Percentiles rank a stretch among this genome's conserved stretches.
phyloP scores from a whole-genome alignment of 1,284 basidiomycete species.

The Irpex lacteus region DNA sequence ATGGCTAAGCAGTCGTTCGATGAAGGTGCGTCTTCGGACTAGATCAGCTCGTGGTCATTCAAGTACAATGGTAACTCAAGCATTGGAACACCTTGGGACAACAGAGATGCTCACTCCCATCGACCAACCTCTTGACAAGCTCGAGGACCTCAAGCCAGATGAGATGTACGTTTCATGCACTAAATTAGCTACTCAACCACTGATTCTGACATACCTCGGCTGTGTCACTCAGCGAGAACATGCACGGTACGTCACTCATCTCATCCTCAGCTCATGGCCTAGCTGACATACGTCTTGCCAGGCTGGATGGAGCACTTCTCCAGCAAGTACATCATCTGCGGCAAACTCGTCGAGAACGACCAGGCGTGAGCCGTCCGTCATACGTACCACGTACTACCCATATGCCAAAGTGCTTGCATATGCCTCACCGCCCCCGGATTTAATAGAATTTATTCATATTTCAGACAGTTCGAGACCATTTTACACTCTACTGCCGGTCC shows the following conservation, averaged over 20 bases:
- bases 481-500: too few species aligned
- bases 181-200: neutral
- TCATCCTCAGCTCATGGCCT: neutral
- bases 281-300: slow-evolving; percentile 23
- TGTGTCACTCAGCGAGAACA: slow-evolving; percentile 67
- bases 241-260: slow-evolving; percentile 56
- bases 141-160: slow-evolving; percentile 71
- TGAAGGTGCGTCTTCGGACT: slow-evolving; percentile 50
- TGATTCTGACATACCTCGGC: neutral
- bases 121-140: slow-evolving; percentile 83
- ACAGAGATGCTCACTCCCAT: slow-evolving; percentile 88
- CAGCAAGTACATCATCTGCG: slow-evolving; percentile 85
- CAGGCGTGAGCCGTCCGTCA: slow-evolving; percentile 15
- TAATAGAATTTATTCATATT: too few species aligned
- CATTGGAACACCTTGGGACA: neutral
- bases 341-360: slow-evolving; percentile 77
- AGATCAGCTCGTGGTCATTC: neutral
- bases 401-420: too few species aligned
- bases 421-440: too few species aligned
- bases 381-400: neutral
- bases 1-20: slow-evolving; percentile 99
- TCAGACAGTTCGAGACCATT: too few species aligned
- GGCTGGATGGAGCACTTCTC: slow-evolving; percentile 91
- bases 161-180: slow-evolving; percentile 73
- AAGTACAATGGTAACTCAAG: slow-evolving; percentile 1